Evolutionary conservation across 495 filamentous ascomycete genomes (phyloP).

Genomic region (Hypoxylon intermedium): DNA sequence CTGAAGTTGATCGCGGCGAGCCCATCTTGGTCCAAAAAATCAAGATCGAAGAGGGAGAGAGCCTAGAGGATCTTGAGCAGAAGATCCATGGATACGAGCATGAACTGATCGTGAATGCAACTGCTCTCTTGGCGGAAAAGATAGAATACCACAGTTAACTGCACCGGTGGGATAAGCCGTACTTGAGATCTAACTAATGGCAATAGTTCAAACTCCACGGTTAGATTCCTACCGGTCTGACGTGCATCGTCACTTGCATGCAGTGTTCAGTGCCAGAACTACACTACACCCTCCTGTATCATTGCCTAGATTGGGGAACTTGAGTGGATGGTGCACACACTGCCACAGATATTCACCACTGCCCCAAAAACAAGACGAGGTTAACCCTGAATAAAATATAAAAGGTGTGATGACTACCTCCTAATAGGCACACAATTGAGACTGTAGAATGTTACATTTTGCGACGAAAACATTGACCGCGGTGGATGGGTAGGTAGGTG

Average conservation of each 20-base stretch:
- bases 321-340: no score
- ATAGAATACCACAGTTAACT: no score
- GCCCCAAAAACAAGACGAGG: no score
- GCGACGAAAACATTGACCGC: neutral
- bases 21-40: slow-evolving; percentile 78
- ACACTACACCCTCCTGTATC: no score
- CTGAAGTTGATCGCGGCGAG: slow-evolving; percentile 80
- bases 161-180: no score
- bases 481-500: no score
- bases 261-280: neutral
- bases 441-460: no score
- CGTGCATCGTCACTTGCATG: neutral
- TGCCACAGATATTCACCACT: no score
- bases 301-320: no score
- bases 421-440: no score
- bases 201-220: neutral
- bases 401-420: no score
- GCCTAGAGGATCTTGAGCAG: slow-evolving; percentile 68
- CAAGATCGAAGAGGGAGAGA: slow-evolving; percentile 70
- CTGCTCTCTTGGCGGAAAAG: slow-evolving; percentile 60
- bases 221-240: neutral
- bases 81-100: slow-evolving; percentile 77
- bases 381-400: no score
- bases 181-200: neutral
- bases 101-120: slow-evolving; percentile 71